Evolutionary conservation across 1,139 yeast species (phyloP), one percentile per base, ranked within the genome.

Genomic region (Fermentozyma sake): DNA sequence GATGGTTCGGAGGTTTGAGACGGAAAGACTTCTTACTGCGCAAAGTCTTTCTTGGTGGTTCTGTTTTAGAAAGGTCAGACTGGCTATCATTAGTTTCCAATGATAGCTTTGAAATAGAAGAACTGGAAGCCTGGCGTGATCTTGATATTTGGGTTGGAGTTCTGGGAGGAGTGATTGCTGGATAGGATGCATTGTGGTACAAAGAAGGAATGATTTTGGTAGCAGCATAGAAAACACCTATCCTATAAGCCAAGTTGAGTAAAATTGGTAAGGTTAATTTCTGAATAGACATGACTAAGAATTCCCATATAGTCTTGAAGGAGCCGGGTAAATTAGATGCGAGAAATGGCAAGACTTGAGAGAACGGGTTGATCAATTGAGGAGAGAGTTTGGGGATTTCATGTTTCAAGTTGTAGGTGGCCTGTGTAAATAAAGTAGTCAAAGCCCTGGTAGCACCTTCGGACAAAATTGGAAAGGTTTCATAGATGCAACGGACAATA

Each of bases 191-290:
- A 10, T 61, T 61, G 37, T 66, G 64, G 42, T 66, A 64, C 35
- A 86, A 59, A 12, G 85, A 79, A 2, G 98, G 97, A 13, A 91
- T 85, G 37, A 91, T 87, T 50, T 94, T 79, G 10, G 96, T 84
- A 4, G 97, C 96, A 2, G 95, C 87, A 48, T 85, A 86, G 46
- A 89, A 86, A 4, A 89, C 95, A 3, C 85, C 71, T 14, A 91
- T 76, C 44, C 98, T 71, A 50, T 84, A 89, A 3, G 87, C 86
- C 42, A 91, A 64, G 41, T 87, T 86, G 18, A 87, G 68, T 21
- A 86, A 61, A 14, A 91, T 79, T 3, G 95, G 85, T 6, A 94
- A 76, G 0, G 95, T 83, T 26, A 91, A 68, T 19, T 89, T 83
- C 31, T 77, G 76, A 16, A 77, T 62, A 1, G 95, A 84, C 30